Percentiles rank a stretch among this genome's conserved stretches.
Evolutionary conservation across 2,329 filamentous ascomycete species (phyloP).

Genomic region (Salinomyces thailandicus): DNA sequence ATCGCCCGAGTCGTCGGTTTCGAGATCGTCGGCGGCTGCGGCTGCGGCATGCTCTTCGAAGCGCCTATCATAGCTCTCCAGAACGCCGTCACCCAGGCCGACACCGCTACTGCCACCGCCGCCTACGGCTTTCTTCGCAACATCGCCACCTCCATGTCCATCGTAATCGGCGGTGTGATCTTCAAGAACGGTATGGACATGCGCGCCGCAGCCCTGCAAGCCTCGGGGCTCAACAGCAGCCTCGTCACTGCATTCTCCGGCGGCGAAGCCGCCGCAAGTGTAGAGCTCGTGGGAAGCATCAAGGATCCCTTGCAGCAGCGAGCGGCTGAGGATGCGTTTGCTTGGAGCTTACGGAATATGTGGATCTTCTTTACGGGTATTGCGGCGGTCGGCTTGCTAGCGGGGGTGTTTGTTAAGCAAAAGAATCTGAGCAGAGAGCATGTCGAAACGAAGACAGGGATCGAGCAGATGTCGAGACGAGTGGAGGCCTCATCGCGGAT

Average conservation of each 20-base stretch:
- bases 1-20: constrained; percentile 37
- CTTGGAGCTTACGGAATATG: constrained; percentile 40
- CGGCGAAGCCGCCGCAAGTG: constrained; percentile 37
- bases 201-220: constrained; percentile 5
- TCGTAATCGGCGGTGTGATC: constrained; percentile 42
- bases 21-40: constrained; percentile 42
- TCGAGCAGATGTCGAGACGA: constrained; percentile 11
- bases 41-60: constrained; percentile 44
- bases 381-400: constrained; percentile 31
- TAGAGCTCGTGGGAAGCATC: constrained; percentile 34
- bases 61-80: constrained; percentile 48
- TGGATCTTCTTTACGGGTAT: constrained; percentile 40
- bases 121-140: constrained; percentile 40
- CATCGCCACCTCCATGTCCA: constrained; percentile 36
- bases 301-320: constrained; percentile 28
- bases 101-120: constrained; percentile 43
- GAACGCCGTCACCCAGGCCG: constrained; percentile 34
- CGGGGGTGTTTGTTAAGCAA: constrained; percentile 37
- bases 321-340: constrained; percentile 37
- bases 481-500: too few species aligned
- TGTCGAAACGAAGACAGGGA: constrained; percentile 42
- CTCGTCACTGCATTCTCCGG: constrained; percentile 31
- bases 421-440: constrained; percentile 39
- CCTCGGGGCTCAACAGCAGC: constrained; percentile 13
- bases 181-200: constrained; percentile 37